These are phyloP conservation scores for Cymbopogon citratus DNA, from an alignment of 176 grass and related monocot genomes.

Conservation along the genomic window DNA sequence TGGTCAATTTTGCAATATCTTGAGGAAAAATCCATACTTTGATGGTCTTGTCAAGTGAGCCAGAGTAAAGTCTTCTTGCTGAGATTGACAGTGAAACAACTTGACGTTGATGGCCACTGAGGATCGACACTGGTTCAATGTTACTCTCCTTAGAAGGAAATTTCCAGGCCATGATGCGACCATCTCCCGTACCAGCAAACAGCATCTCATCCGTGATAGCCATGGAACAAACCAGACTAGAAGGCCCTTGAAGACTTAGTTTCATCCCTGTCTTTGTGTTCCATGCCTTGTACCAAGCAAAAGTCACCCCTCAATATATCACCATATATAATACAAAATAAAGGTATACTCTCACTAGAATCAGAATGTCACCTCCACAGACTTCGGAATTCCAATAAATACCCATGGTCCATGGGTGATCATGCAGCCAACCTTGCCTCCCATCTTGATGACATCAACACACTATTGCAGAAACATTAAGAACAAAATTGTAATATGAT, in stretches of 20 bases:
- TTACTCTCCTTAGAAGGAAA: constrained; percentile 24
- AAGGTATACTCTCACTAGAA: neutral
- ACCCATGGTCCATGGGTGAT: constrained; percentile 36
- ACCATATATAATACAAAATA: neutral
- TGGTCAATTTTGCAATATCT: neutral
- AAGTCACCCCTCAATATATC: neutral
- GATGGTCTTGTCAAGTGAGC: constrained; percentile 44
- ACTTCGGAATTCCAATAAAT: constrained; percentile 37
- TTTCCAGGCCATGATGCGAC: constrained; percentile 35
- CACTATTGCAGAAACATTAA: constrained; percentile 45
- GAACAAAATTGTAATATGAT: constrained; percentile 23
- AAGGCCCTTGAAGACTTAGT: constrained; percentile 31
- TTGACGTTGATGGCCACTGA: constrained; percentile 23
- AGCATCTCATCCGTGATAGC: constrained; percentile 27
- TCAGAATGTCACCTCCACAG: constrained; percentile 22
- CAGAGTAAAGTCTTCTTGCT: constrained; percentile 30
- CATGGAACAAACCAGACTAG: constrained; percentile 48
- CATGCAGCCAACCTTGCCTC: constrained; percentile 49
- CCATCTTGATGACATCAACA: constrained; percentile 34
- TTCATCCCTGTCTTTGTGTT: constrained; percentile 37
- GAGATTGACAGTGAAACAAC: constrained; percentile 38
- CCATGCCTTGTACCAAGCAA: constrained; percentile 25
- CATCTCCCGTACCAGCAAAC: constrained; percentile 39
- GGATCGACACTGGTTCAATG: constrained; percentile 1
- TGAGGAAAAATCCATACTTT: constrained; percentile 5